Evolutionary conservation across 192 early-diverging fungal genomes (phyloP), one percentile per base, ranked within the genome.

Genomic region (Podila verticillata): DNA sequence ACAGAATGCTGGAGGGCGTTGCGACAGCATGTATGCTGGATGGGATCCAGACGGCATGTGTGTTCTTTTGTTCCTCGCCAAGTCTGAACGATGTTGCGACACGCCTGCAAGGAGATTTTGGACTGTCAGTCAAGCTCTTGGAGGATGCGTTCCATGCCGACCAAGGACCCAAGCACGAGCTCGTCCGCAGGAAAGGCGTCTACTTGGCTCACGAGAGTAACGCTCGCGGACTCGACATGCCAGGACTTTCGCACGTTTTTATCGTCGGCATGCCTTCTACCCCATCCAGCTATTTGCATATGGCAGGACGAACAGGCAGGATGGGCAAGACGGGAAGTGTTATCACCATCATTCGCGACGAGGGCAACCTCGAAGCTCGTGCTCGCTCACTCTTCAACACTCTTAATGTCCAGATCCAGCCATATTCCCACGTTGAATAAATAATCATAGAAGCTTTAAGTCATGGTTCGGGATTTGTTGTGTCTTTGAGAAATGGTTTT

Each of bases 141-240:
- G 32, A 61, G 30, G 56, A 73, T 13, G 82, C 82, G 0, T 73
- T 75, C 71, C 49, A 47, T 6, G 19, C 24, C 13, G 28, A 57
- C 8, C 48, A 69, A 2, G 17, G 44, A 24, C 19, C 29, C 10
- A 32, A 44, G 34, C 48, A 29, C 19, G 7, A 48, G 3, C 36
- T 31, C 12, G 26, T 5, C 13, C 26, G 28, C 61, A 57, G 9
- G n/a, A 67, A 56, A 5, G 74, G 66, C 7, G 67, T 93, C 22
- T 90, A 88, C 60, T 69, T 96, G 29, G 90, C 91, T 3, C 91
- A 88, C 0, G 95, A 96, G 70, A 86, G 86, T 48, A 90, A 90
- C 56, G 92, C 94, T 1, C 85, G 96, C 17, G 97, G 97, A 9
- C 72, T 98, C 8, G 97, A 98, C 82, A 70, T 98, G 29, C 93